A percentile compares a stretch with the other conserved stretches of the same genome.
Evolutionary conservation across 2,329 filamentous ascomycete genomes (phyloP).

Genomic region (Ceratocystis lukuohia): DNA sequence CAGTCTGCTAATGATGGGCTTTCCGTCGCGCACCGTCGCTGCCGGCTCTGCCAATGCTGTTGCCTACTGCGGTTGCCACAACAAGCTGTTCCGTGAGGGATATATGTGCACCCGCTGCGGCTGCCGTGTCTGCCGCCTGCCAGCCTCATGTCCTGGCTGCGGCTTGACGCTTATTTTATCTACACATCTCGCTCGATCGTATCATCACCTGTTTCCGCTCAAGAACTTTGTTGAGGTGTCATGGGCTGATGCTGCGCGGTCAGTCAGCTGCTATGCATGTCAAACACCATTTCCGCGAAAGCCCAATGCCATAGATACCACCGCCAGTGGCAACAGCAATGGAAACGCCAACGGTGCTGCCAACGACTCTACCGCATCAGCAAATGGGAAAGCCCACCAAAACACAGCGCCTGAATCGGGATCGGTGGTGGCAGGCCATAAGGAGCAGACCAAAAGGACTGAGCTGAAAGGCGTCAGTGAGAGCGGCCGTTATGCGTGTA

Average conservation of each 20-base stretch:
- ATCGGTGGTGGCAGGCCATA: background rate
- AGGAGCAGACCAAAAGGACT: slow-evolving; percentile 13
- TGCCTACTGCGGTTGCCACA: slow-evolving; percentile 84
- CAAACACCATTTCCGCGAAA: slow-evolving; percentile 53
- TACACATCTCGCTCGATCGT: slow-evolving; percentile 83
- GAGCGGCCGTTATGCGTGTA: slow-evolving; percentile 77
- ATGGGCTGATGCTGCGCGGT: slow-evolving; percentile 56
- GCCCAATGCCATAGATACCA: slow-evolving; percentile 20
- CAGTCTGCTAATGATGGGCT: slow-evolving; percentile 90
- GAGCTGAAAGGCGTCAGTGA: slow-evolving; percentile 58
- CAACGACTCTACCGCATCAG: background rate
- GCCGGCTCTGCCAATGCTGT: slow-evolving; percentile 40
- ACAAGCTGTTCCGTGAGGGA: slow-evolving; percentile 64
- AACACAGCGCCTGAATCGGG: background rate
- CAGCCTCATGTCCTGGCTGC: slow-evolving; percentile 82
- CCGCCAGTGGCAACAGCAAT: slow-evolving; percentile 1
- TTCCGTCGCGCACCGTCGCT: slow-evolving; percentile 73
- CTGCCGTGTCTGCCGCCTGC: slow-evolving; percentile 77
- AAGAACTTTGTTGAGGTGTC: slow-evolving; percentile 82
- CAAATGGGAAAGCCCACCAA: background rate
- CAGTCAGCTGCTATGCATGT: slow-evolving; percentile 64
- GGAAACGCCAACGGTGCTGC: slow-evolving; percentile 13
- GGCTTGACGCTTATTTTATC: slow-evolving; percentile 85
- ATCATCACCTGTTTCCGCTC: slow-evolving; percentile 83
- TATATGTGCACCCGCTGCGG: slow-evolving; percentile 84